Evolutionary conservation across 2,329 filamentous ascomycete species (phyloP).

Genomic region (Truncatella angustata): DNA sequence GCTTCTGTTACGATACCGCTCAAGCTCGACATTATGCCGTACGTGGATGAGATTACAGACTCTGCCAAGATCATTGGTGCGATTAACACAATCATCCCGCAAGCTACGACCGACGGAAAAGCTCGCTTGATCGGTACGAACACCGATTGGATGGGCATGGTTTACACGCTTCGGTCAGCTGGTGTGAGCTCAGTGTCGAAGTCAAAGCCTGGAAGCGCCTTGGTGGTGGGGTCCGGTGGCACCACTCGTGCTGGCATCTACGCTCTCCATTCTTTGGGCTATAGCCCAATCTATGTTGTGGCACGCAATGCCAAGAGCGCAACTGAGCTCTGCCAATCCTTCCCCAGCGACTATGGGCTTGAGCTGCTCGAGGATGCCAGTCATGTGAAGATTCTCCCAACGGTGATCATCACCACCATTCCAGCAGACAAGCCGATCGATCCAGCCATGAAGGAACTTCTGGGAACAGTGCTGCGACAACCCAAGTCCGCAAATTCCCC

Average conservation of each 20-base stretch:
- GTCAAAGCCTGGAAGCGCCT: conserved; percentile 50
- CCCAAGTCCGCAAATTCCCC: conserved; percentile 32
- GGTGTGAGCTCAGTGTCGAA: conserved; percentile 51
- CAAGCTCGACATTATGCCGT: conserved; percentile 81
- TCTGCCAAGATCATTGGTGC: conserved; percentile 84
- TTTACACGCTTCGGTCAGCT: conserved; percentile 69
- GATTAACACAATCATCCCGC: conserved; percentile 86
- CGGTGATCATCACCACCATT: conserved; percentile 84
- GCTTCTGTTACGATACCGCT: conserved; percentile 95
- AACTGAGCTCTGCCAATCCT: conserved; percentile 64
- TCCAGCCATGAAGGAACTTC: conserved; percentile 60
- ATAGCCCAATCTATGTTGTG: conserved; percentile 81
- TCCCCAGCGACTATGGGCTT: conserved; percentile 72
- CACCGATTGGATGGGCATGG: conserved; percentile 95
- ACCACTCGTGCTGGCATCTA: conserved; percentile 91
- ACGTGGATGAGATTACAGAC: conserved; percentile 77
- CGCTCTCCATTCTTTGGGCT: conserved; percentile 79
- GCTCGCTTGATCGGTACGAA: conserved; percentile 77
- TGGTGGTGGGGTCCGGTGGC: conserved; percentile 88
- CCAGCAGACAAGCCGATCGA: conserved; percentile 87
- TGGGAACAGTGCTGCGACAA: conserved; percentile 53
- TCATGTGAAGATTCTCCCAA: conserved; percentile 49
- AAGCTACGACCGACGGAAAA: conserved; percentile 36
- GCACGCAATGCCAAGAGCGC: conserved; percentile 74
- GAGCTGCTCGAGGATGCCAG: conserved; percentile 52